Conservation (phyloP, 75 land plant genomes). For the Picea sitchensis region DNA sequence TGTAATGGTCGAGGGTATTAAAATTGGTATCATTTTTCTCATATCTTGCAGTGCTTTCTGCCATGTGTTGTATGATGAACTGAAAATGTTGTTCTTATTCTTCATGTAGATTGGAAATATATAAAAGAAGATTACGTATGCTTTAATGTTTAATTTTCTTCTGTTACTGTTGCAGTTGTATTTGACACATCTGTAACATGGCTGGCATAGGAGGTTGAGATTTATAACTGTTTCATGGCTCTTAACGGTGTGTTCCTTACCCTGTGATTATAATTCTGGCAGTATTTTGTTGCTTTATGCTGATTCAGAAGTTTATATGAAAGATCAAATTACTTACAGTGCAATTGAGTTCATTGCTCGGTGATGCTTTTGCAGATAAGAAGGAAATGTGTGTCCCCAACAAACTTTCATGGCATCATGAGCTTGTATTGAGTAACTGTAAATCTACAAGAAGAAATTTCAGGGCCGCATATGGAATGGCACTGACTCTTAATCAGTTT, state of each 20-base stretch:
- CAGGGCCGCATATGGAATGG: slow-evolving; percentile 4
- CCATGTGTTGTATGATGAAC: neutral
- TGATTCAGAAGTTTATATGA: neutral
- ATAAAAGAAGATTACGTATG: neutral
- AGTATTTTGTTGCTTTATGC: neutral
- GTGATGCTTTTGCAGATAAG: neutral
- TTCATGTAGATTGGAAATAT: neutral
- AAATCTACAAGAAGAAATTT: neutral
- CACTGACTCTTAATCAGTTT: neutral
- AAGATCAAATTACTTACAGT: neutral
- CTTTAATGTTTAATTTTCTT: neutral
- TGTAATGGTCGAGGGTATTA: neutral
- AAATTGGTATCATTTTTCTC: neutral
- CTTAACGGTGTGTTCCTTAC: neutral
- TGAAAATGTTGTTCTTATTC: neutral
- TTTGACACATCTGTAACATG: neutral
- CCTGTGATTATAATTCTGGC: neutral
- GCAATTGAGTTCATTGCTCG: neutral
- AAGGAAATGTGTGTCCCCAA: neutral
- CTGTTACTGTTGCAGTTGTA: neutral
- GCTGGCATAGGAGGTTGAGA: slow-evolving; percentile 6
- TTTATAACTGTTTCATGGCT: slow-evolving; percentile 3
- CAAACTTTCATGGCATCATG: slow-evolving; percentile 3
- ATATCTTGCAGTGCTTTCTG: neutral
- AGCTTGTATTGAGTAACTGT: neutral